Evolutionary conservation across 805 yeast species (phyloP).

Genomic region (Aciculoconidium aculeatum): DNA sequence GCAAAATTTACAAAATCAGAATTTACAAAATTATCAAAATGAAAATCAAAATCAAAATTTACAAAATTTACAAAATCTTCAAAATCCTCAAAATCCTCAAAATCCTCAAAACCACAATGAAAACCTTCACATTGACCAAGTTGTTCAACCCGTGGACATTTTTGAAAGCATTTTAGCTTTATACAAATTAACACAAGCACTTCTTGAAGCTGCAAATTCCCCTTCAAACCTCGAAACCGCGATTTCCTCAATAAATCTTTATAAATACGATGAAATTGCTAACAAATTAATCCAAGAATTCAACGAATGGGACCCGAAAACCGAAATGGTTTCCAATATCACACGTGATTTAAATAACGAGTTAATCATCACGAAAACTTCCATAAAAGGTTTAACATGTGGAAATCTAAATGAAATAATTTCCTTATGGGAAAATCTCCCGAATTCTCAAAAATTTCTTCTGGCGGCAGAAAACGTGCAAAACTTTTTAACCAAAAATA

Average conservation of each 20-base stretch:
- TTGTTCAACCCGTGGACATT: conserved; percentile 31
- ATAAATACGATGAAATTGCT: conserved; percentile 12
- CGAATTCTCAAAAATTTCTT: conserved; percentile 26
- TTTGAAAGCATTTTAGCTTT: conserved; percentile 27
- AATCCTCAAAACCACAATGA: neutral
- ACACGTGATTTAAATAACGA: conserved; percentile 24
- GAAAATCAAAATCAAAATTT: conserved; percentile 1
- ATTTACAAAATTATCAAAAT: no score
- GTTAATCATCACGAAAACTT: conserved; percentile 23
- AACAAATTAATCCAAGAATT: neutral
- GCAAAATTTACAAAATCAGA: neutral
- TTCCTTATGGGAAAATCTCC: no score
- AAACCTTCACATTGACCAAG: conserved; percentile 14
- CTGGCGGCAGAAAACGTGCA: conserved; percentile 41
- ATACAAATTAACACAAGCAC: conserved; percentile 23
- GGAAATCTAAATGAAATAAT: no score
- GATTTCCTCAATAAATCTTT: no score
- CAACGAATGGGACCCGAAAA: conserved; percentile 5
- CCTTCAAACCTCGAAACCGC: conserved; percentile 1
- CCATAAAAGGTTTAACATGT: conserved; percentile 21
- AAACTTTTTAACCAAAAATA: conserved; percentile 34
- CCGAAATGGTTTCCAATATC: conserved; percentile 23
- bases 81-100: no score
- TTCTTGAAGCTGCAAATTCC: conserved; percentile 18
- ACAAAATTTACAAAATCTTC: no score